Base-by-base conservation (phyloP, 495 filamentous ascomycete genomes). In the Venustampulla echinocandica region DNA sequence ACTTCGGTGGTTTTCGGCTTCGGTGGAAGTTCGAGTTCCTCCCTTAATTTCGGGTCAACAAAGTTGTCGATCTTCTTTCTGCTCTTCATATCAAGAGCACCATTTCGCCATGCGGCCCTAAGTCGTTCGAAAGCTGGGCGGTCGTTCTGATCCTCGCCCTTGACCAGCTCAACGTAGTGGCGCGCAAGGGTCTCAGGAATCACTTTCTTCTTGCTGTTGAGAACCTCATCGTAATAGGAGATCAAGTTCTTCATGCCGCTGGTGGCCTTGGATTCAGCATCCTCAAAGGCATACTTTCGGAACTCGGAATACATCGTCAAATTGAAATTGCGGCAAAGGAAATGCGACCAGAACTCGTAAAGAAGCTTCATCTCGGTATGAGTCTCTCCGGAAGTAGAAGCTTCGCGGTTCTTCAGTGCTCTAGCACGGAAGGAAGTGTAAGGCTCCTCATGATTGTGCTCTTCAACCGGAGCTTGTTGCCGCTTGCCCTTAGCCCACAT, bases 261-360 rank as follows among this genome's bases (percentile, higher is more conserved):
- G 44, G 64, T 59, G 43, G 67, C 67, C 47, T 67, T 61, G 56
- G 69, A 67, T 49, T 64, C 59, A 44, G 65, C 68, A 59, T 95
- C 87, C 55, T 83, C 81, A 50, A 82, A 62, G 46, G 88, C 85
- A 56, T 75, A 69, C 52, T 67, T 64, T 50, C 79, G 72, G 66
- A 93, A 92, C 63, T 93, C 84, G 59, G 76, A 64, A 69, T 93
- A 94, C 75, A 94, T 83, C 49, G 68, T 70, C 44, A 68, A 65
- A 61, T 92, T 84, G 74, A 92, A 92, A 59, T 82, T 80, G 51
- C 75, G 69, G 47, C 79, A 69, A 32, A 92, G 74, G 60, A 84
- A 84, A 57, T 82, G 74, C n/a, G 80, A 80, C 85, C 85, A 90
- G 65, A 84, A 85, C 46, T 80, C 69, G 63, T 87, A 89, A 11